Conservation (phyloP, 2,329 filamentous ascomycete genomes). For the Aspergillus terreus region DNA sequence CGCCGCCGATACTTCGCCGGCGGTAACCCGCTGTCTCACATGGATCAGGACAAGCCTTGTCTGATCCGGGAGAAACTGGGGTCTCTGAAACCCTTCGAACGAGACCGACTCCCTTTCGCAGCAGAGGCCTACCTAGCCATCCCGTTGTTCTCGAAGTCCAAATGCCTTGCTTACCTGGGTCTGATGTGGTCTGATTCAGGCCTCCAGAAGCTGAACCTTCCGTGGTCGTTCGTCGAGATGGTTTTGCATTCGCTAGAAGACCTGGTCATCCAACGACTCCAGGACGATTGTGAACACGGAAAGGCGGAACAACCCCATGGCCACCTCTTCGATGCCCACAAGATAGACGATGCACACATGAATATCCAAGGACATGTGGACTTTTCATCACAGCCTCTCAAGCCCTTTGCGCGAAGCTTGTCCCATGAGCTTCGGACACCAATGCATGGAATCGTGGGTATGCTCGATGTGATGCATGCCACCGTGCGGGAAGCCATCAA, state of each 20-base stretch:
- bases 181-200: constrained; percentile 66
- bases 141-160: constrained; percentile 61
- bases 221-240: constrained; percentile 66
- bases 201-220: constrained; percentile 51
- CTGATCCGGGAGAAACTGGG: constrained; percentile 61
- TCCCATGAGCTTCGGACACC: constrained; percentile 70
- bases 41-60: constrained; percentile 70
- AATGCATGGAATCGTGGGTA: constrained; percentile 72
- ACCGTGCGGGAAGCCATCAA: constrained; percentile 65
- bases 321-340: constrained; percentile 18
- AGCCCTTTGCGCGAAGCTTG: constrained; percentile 68
- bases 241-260: constrained; percentile 67
- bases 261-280: constrained; percentile 56
- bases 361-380: constrained; percentile 55
- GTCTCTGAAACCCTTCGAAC: constrained; percentile 58
- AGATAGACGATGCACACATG: constrained; percentile 28
- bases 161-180: constrained; percentile 68
- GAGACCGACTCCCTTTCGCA: constrained; percentile 56
- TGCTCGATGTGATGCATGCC: constrained; percentile 73
- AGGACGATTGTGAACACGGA: constrained; percentile 51
- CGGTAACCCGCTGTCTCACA: constrained; percentile 62
- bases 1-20: constrained; percentile 63
- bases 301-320: constrained; percentile 26
- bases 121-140: constrained; percentile 66
- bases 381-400: constrained; percentile 59